Percentiles rank a stretch among this genome's conserved stretches.
Evolutionary conservation across 2,329 filamentous ascomycete genomes (phyloP).

Genomic region (Calonectria honghensis): DNA sequence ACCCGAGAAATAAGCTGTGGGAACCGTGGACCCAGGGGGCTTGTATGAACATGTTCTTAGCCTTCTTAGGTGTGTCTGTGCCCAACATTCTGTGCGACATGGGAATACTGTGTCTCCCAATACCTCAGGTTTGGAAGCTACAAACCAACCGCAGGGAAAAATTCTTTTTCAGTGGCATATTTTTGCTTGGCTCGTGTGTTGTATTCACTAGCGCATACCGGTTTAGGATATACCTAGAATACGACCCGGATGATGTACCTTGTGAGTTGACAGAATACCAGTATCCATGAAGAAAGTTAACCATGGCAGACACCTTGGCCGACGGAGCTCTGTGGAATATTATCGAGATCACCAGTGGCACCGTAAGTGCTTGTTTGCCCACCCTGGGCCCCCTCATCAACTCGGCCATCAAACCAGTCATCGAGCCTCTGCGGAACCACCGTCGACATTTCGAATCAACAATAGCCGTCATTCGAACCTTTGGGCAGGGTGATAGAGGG

Average conservation of each 20-base stretch:
- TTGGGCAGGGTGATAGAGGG: not conserved
- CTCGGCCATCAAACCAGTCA: not conserved
- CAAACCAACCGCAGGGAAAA: not conserved
- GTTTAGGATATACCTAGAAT: slow-evolving; percentile 13
- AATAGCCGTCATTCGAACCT: not conserved
- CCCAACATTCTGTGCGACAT: slow-evolving; percentile 15
- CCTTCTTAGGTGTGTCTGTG: slow-evolving; percentile 7
- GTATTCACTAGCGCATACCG: slow-evolving; percentile 7
- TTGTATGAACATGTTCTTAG: slow-evolving; percentile 5
- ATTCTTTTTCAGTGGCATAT: slow-evolving; percentile 1
- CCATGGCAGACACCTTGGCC: not conserved
- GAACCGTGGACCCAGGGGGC: not conserved
- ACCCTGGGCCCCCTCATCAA: slow-evolving; percentile 10
- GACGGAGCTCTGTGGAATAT: slow-evolving; percentile 2
- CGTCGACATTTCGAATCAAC: not conserved
- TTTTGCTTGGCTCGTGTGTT: not conserved
- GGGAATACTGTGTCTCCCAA: slow-evolving; percentile 12
- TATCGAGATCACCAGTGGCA: slow-evolving; percentile 10
- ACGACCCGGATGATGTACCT: not conserved
- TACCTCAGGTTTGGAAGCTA: slow-evolving; percentile 14
- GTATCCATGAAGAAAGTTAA: not conserved
- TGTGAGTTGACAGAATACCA: not conserved
- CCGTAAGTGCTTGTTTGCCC: slow-evolving; percentile 7
- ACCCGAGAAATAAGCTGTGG: slow-evolving; percentile 1
- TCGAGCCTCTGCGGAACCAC: not conserved